Percentiles rank a stretch among this genome's conserved stretches.
These are phyloP conservation scores for Histomonas meleagridis DNA, from an alignment of 208 protist genomes.

Conservation along the genomic window DNA sequence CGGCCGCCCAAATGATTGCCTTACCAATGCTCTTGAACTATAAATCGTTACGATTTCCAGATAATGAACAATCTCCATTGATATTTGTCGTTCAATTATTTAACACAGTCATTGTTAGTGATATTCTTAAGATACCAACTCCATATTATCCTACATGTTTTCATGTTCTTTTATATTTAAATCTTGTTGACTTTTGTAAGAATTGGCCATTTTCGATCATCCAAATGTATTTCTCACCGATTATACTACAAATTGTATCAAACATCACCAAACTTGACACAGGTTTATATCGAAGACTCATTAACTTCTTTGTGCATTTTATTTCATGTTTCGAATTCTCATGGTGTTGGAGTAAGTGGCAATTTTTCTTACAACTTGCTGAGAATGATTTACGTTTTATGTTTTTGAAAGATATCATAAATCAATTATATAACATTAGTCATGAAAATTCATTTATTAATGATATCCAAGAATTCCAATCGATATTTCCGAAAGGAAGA, in stretches of 20 bases:
- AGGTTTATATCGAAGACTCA: neutral
- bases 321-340: neutral
- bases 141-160: neutral
- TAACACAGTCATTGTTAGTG: neutral
- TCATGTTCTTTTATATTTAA: neutral
- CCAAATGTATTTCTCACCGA: neutral
- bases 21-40: neutral
- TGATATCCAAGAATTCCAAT: neutral
- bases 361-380: neutral
- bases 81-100: neutral
- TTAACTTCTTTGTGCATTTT: neutral
- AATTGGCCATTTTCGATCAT: neutral
- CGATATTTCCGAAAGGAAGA: neutral
- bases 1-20: neutral
- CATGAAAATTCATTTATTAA: neutral
- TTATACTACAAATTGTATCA: neutral
- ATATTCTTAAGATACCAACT: neutral
- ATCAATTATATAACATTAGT: neutral
- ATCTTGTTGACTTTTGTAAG: neutral
- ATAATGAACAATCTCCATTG: neutral
- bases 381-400: neutral
- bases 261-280: neutral
- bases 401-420: neutral
- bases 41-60: neutral
- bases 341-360: neutral